Percentiles rank a stretch among this genome's conserved stretches.
Conservation (phyloP, 768 basidiomycete species). For the Boletus subparvulus region DNA sequence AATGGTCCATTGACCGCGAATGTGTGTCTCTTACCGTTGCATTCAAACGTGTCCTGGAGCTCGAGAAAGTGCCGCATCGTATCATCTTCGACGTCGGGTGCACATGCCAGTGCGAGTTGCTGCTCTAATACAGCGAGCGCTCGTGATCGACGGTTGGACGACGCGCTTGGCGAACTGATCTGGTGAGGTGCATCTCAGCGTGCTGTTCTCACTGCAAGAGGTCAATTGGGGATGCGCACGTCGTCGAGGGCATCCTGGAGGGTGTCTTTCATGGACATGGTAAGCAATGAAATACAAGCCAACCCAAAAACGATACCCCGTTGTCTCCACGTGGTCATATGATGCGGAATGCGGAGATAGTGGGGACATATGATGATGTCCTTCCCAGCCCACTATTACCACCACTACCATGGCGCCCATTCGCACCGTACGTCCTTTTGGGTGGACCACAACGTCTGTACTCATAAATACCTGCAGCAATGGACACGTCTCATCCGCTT, state of each 20-base stretch:
- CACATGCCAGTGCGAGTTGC: conserved; percentile 51
- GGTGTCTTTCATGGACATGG: conserved; percentile 40
- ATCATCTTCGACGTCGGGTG: conserved; percentile 41
- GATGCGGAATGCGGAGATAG: background rate
- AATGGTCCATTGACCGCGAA: background rate
- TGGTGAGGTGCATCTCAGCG: conserved; percentile 32
- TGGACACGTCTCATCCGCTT: conserved; percentile 86
- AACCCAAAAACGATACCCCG: conserved; percentile 17
- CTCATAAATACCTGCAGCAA: conserved; percentile 17
- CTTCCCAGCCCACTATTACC: background rate
- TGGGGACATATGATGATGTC: background rate
- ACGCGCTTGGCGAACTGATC: conserved; percentile 65
- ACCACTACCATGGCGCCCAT: conserved; percentile 54
- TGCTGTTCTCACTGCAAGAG: background rate
- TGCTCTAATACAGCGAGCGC: conserved; percentile 59
- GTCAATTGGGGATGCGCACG: conserved; percentile 39
- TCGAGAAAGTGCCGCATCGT: conserved; percentile 56
- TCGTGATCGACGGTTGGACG: conserved; percentile 47
- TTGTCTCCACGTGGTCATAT: conserved; percentile 30
- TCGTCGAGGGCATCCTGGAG: conserved; percentile 68
- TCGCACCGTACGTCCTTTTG: conserved; percentile 43
- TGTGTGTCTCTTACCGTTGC: conserved; percentile 58
- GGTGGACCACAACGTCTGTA: background rate
- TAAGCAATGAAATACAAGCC: background rate
- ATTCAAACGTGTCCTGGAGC: conserved; percentile 79